These are phyloP conservation scores for Eimeria falciformis DNA, from an alignment of 169 alveolate species.

Conservation along the genomic window DNA sequence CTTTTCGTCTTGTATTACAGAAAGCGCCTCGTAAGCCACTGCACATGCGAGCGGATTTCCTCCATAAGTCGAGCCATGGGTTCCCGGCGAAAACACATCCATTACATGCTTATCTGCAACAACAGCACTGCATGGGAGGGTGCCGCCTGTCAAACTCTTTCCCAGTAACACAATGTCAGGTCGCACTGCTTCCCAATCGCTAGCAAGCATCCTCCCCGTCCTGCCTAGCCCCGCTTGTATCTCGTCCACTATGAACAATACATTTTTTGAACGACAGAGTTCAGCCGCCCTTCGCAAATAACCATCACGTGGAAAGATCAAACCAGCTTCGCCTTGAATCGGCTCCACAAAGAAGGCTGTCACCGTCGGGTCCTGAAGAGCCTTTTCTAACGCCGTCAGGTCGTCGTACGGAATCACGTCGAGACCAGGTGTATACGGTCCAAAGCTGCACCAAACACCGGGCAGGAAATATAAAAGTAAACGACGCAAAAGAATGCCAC, in stretches of 20 bases:
- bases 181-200: constrained; percentile 86
- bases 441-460: constrained; percentile 59
- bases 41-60: constrained; percentile 93
- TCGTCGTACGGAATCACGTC: constrained; percentile 84
- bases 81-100: constrained; percentile 92
- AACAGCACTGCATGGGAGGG: constrained; percentile 93
- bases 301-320: constrained; percentile 91
- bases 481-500: background rate
- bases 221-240: constrained; percentile 95
- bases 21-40: constrained; percentile 90
- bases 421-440: constrained; percentile 86
- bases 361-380: constrained; percentile 86
- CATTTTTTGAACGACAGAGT: constrained; percentile 86
- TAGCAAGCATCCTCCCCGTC: constrained; percentile 91
- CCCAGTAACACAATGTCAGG: constrained; percentile 94
- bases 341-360: constrained; percentile 95
- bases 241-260: constrained; percentile 91
- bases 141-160: constrained; percentile 94
- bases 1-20: constrained; percentile 89
- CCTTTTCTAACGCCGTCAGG: constrained; percentile 79
- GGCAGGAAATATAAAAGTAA: background rate
- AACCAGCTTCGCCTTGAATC: constrained; percentile 97
- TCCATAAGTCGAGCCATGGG: constrained; percentile 96
- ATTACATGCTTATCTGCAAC: constrained; percentile 91
- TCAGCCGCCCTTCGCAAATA: constrained; percentile 87